These are phyloP conservation scores for Trichophaea hybrida DNA, from an alignment of 2,329 filamentous ascomycete species.

Conservation along the genomic window DNA sequence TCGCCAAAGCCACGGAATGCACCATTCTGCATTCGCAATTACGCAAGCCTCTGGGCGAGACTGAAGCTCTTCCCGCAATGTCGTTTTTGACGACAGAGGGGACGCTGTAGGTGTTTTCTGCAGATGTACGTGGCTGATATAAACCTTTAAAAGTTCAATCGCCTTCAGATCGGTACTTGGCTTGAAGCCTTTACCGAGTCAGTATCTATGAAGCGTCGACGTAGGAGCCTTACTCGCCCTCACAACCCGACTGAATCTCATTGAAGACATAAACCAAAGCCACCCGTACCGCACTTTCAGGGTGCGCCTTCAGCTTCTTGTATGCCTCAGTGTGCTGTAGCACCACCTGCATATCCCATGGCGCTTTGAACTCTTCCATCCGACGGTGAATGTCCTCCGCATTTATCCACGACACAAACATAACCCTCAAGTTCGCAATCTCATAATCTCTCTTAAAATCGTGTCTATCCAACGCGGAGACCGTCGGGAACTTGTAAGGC, in stretches of 20 bases:
- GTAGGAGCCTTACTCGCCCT: slow-evolving; percentile 1
- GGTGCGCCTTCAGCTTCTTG: slow-evolving; percentile 9
- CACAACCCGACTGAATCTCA: slow-evolving; percentile 8
- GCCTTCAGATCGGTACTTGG: slow-evolving; percentile 17
- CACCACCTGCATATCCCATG: slow-evolving; percentile 12
- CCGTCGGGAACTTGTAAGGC: slow-evolving; percentile 15
- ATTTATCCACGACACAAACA: slow-evolving; percentile 17
- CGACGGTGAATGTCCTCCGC: slow-evolving; percentile 1
- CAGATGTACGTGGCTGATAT: not conserved
- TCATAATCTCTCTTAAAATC: slow-evolving; percentile 16
- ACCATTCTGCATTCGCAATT: slow-evolving; percentile 16
- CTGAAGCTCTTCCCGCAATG: not conserved
- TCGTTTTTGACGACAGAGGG: not conserved
- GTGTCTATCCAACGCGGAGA: slow-evolving; percentile 7
- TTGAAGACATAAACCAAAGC: slow-evolving; percentile 20
- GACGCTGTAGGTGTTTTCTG: not conserved
- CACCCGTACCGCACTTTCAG: slow-evolving; percentile 17
- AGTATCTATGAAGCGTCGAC: too few species aligned
- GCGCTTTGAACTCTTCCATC: slow-evolving; percentile 6
- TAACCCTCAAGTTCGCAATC: slow-evolving; percentile 15
- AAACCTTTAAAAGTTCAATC: slow-evolving; percentile 14
- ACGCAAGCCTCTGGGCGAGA: slow-evolving; percentile 9
- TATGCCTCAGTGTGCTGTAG: slow-evolving; percentile 16
- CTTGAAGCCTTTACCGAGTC: slow-evolving; percentile 12
- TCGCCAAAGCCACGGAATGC: slow-evolving; percentile 21